These are phyloP conservation scores for Solanum hybrid DNA, from an alignment of 305 asterid genomes.

Conservation along the genomic window DNA sequence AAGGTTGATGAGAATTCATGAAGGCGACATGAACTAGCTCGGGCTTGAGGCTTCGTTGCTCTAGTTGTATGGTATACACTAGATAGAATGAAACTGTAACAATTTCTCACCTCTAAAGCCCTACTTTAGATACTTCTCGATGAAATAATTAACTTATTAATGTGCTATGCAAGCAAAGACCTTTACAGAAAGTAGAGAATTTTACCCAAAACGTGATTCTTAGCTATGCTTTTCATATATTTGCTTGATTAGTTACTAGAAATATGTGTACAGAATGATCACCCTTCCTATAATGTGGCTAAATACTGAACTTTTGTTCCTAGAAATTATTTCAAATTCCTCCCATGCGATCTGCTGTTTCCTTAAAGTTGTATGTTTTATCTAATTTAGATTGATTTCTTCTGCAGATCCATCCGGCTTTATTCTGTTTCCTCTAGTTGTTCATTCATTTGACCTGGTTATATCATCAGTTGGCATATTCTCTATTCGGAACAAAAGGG, in stretches of 20 bases:
- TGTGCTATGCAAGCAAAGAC: not conserved
- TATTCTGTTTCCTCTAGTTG: slow-evolving; percentile 95
- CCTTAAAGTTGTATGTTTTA: not conserved
- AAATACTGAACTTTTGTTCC: not conserved
- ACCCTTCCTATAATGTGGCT: not conserved
- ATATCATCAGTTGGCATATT: slow-evolving; percentile 89
- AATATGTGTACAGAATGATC: not conserved
- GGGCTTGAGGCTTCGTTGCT: not conserved
- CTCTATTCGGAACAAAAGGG: slow-evolving; percentile 73
- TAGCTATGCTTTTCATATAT: not conserved
- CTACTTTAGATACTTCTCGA: not conserved
- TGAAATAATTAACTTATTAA: not conserved
- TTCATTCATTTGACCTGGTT: slow-evolving; percentile 95
- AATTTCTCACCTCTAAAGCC: not conserved
- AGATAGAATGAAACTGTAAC: not conserved
- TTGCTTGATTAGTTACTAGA: not conserved
- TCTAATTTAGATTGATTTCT: slow-evolving; percentile 8
- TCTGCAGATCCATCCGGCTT: slow-evolving; percentile 98
- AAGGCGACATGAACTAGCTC: not conserved
- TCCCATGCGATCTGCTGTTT: not conserved
- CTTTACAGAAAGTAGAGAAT: not conserved
- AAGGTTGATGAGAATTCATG: not conserved
- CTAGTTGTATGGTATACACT: not conserved
- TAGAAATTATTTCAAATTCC: not conserved
- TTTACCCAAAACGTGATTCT: not conserved